These are phyloP conservation scores for Prunella vulgaris DNA, from an alignment of 257 asterid species.

Conservation along the genomic window DNA sequence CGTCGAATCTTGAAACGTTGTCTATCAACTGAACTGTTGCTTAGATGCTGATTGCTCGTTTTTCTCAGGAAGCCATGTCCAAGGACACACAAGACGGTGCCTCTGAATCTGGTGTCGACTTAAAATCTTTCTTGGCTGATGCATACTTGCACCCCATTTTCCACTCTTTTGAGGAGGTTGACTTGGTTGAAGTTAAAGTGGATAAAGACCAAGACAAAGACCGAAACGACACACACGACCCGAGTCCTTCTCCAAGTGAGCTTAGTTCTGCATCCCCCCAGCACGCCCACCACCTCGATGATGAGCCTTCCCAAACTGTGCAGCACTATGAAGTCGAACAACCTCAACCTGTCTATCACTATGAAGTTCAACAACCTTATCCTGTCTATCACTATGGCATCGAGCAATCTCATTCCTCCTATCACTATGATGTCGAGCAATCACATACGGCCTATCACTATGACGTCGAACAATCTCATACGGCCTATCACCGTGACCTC, in stretches of 20 bases:
- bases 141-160: conserved; percentile 95
- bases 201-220: conserved; percentile 26
- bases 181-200: conserved; percentile 54
- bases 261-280: conserved; percentile 52
- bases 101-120: conserved; percentile 42
- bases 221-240: conserved; percentile 12
- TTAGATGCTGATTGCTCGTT: background rate
- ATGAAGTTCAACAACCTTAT: conserved; percentile 37
- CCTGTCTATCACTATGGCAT: conserved; percentile 42
- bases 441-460: conserved; percentile 35
- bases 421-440: conserved; percentile 43
- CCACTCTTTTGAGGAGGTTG: conserved; percentile 77
- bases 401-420: conserved; percentile 29
- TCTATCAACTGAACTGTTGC: background rate
- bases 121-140: conserved; percentile 71
- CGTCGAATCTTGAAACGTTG: background rate
- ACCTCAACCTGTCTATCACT: conserved; percentile 32
- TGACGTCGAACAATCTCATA: conserved; percentile 34
- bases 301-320: conserved; percentile 34
- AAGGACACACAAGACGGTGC: conserved; percentile 63
- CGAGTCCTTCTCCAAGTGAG: conserved; percentile 44
- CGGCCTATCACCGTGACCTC: conserved; percentile 35
- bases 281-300: conserved; percentile 25
- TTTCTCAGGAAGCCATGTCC: conserved; percentile 76
- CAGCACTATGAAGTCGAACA: conserved; percentile 50